These are phyloP conservation scores for Plantago major DNA, from an alignment of 257 asterid species.

Conservation along the genomic window DNA sequence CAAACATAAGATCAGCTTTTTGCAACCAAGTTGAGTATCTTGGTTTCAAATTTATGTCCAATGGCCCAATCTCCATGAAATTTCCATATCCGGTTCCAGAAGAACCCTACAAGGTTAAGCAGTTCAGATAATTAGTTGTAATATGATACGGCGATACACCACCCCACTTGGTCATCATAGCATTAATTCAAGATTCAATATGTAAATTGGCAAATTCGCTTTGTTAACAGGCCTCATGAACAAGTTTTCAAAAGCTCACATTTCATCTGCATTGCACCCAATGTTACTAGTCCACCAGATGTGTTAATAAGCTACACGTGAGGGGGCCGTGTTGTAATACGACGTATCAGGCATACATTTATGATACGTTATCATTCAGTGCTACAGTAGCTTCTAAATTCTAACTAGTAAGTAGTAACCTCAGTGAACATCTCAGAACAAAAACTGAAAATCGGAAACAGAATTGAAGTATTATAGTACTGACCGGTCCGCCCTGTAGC, in stretches of 20 bases:
- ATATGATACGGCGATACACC: too few relatives aligned
- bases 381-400: too few relatives aligned
- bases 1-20: conserved; percentile 89
- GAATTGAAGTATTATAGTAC: conserved; percentile 12
- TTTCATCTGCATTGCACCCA: background rate
- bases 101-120: conserved; percentile 48
- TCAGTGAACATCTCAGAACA: too few relatives aligned
- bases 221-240: background rate
- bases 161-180: too few relatives aligned
- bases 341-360: too few relatives aligned
- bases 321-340: too few relatives aligned
- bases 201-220: too few relatives aligned
- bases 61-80: conserved; percentile 84
- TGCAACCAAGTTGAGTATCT: conserved; percentile 86
- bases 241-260: background rate
- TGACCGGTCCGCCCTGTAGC: conserved; percentile 99
- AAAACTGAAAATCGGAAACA: background rate
- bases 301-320: too few relatives aligned
- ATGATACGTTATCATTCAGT: too few relatives aligned
- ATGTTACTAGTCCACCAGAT: too few relatives aligned
- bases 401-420: too few relatives aligned
- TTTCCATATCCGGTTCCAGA: conserved; percentile 93
- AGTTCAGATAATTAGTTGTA: background rate
- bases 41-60: conserved; percentile 62
- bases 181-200: too few relatives aligned